Conservation (phyloP, 257 asterid genomes). For the Solanum medicagineum region DNA sequence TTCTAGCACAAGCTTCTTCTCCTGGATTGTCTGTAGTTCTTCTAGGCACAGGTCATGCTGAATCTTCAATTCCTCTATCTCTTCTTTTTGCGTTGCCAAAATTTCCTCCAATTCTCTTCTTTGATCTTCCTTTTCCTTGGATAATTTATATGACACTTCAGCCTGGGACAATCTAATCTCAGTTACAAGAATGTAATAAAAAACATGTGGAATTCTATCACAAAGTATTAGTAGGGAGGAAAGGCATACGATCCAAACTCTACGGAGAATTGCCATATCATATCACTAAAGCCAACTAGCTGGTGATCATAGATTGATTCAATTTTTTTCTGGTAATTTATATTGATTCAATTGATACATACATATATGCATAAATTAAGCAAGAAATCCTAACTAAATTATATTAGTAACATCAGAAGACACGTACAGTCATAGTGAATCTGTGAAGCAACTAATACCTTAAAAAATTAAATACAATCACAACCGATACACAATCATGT, state of each 20-base stretch:
- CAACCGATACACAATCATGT: neutral
- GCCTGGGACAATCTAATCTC: slow-evolving; percentile 33
- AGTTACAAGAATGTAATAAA: slow-evolving; percentile 1
- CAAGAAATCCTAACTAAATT: neutral
- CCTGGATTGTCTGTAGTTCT: slow-evolving; percentile 38
- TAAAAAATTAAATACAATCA: neutral
- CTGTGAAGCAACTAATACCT: neutral
- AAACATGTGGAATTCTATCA: neutral
- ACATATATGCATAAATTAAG: neutral
- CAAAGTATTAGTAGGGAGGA: neutral
- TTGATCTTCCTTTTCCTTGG: slow-evolving; percentile 30
- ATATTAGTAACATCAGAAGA: neutral
- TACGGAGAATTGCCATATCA: neutral
- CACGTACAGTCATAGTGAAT: neutral
- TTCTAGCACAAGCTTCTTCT: slow-evolving; percentile 48
- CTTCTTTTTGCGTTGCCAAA: slow-evolving; percentile 37
- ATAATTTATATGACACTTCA: slow-evolving; percentile 38
- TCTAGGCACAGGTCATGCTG: slow-evolving; percentile 24
- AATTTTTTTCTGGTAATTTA: too few relatives aligned
- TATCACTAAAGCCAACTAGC: neutral
- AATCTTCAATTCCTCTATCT: slow-evolving; percentile 34
- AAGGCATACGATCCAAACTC: neutral
- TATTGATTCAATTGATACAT: neutral
- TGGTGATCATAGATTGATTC: neutral
- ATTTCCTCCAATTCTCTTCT: slow-evolving; percentile 38